A percentile compares a stretch with the other conserved stretches of the same genome.
Conservation (phyloP, 345 rosid species). For the Viola odorata region DNA sequence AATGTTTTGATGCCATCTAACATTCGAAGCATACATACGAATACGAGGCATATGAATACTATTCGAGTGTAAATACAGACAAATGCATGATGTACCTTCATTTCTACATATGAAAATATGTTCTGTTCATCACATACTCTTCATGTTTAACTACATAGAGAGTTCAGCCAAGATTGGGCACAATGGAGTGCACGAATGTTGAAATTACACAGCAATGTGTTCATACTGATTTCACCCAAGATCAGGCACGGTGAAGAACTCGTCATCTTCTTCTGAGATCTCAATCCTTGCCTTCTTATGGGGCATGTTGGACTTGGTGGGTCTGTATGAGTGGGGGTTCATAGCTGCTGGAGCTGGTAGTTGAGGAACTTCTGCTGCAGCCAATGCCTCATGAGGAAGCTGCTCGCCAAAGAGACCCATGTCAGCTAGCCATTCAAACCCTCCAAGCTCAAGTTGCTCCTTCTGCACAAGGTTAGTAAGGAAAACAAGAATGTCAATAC, state of each 20-base stretch:
- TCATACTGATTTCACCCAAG: constrained; percentile 31
- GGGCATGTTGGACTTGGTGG: constrained; percentile 44
- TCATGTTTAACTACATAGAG: not conserved
- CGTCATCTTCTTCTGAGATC: constrained; percentile 50
- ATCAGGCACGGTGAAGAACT: constrained; percentile 83
- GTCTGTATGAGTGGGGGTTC: constrained; percentile 34
- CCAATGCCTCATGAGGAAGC: constrained; percentile 46
- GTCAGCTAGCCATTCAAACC: constrained; percentile 79
- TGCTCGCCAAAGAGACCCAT: constrained; percentile 64
- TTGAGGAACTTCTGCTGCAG: constrained; percentile 91
- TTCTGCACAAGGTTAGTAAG: constrained; percentile 54
- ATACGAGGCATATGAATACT: too few species aligned
- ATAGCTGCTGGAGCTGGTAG: constrained; percentile 41
- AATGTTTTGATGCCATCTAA: too few species aligned
- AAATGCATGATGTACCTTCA: too few species aligned
- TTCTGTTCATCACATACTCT: not conserved
- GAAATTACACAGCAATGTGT: not conserved
- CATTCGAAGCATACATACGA: too few species aligned
- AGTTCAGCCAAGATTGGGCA: constrained; percentile 76
- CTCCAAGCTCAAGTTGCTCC: constrained; percentile 70
- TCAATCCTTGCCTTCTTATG: constrained; percentile 77
- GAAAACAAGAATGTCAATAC: too few species aligned
- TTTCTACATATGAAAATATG: not conserved
- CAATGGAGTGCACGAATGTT: constrained; percentile 63
- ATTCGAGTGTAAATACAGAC: too few species aligned